A percentile compares a stretch with the other conserved stretches of the same genome.
phyloP scores from a whole-genome alignment of 768 basidiomycete species.

The Rhodotorula babjevae region DNA sequence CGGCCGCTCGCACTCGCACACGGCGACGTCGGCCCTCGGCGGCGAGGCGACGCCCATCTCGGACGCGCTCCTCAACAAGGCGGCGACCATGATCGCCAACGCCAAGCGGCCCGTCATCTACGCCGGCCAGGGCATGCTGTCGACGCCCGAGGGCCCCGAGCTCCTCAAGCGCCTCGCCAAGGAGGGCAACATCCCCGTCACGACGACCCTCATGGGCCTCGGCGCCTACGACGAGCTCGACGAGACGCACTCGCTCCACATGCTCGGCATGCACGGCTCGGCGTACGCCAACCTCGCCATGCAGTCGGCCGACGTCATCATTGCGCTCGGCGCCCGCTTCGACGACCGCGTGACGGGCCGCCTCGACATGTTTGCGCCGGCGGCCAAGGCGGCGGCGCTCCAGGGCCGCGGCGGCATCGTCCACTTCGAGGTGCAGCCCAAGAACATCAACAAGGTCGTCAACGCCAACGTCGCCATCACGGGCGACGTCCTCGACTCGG shows the following conservation, averaged over 20 bases:
- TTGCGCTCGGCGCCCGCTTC: slow-evolving; percentile 91
- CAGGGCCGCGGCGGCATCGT: slow-evolving; percentile 92
- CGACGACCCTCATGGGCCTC: slow-evolving; percentile 91
- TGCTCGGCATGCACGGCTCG: slow-evolving; percentile 98
- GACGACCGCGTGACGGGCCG: slow-evolving; percentile 97
- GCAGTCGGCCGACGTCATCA: slow-evolving; percentile 95
- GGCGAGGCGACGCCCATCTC: slow-evolving; percentile 32
- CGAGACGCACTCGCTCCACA: slow-evolving; percentile 73
- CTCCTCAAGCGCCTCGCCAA: slow-evolving; percentile 72
- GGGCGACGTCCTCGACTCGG: slow-evolving; percentile 82
- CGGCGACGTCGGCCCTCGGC: slow-evolving; percentile 37
- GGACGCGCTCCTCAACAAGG: slow-evolving; percentile 49
- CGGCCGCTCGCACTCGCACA: slow-evolving; percentile 45
- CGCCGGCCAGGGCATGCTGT: slow-evolving; percentile 84
- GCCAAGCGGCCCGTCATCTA: slow-evolving; percentile 88
- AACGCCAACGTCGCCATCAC: slow-evolving; percentile 89
- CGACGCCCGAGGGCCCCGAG: slow-evolving; percentile 71
- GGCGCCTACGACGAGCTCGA: slow-evolving; percentile 91
- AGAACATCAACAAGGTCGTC: slow-evolving; percentile 98
- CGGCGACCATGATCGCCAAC: slow-evolving; percentile 84
- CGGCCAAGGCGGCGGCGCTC: slow-evolving; percentile 74
- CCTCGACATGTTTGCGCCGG: slow-evolving; percentile 78
- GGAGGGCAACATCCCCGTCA: slow-evolving; percentile 90
- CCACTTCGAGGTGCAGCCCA: slow-evolving; percentile 97
- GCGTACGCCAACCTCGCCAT: slow-evolving; percentile 97